Conservation (phyloP, 2,329 filamentous ascomycete species). For the Talaromyces sp. region DNA sequence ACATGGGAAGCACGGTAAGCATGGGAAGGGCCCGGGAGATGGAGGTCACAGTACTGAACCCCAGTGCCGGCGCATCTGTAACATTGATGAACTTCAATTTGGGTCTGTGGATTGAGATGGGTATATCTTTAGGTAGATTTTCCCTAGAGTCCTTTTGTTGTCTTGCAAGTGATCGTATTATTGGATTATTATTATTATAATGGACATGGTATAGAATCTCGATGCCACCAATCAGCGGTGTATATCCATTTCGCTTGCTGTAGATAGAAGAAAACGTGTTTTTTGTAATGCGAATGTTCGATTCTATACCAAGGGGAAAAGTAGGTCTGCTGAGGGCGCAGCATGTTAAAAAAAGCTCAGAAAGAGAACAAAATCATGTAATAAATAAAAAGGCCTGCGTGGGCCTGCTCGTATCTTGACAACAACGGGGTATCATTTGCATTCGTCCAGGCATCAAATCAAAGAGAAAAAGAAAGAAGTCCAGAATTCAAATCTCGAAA, state of each 20-base stretch:
- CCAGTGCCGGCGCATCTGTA: slow-evolving; percentile 16
- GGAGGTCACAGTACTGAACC: not conserved
- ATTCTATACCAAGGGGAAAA: too few relatives aligned
- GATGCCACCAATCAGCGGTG: not conserved
- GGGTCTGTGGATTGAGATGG: slow-evolving; percentile 5
- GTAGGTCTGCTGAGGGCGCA: too few relatives aligned
- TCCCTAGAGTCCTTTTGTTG: not conserved
- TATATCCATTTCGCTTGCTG: not conserved
- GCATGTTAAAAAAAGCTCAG: not conserved
- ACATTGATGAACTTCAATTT: slow-evolving; percentile 18
- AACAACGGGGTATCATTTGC: slow-evolving; percentile 27
- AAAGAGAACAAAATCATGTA: not conserved
- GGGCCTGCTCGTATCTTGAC: not conserved
- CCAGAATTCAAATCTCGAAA: not conserved
- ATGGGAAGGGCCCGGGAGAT: too few relatives aligned
- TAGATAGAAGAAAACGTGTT: not conserved
- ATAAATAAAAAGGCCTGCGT: not conserved
- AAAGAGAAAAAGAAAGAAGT: slow-evolving; percentile 8
- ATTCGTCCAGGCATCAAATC: slow-evolving; percentile 22
- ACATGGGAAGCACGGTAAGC: too few relatives aligned
- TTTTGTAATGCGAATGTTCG: too few relatives aligned
- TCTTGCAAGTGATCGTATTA: not conserved
- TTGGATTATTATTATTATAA: not conserved
- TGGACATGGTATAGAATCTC: not conserved
- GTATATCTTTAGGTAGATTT: not conserved